A percentile compares a stretch with the other conserved stretches of the same genome.
Conservation (phyloP, 345 rosid species). For the Arabidopsis thaliana region TAIR10.1 NC_003075.7:9807001-9807500, state of each 20-base stretch:
- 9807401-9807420: slow-evolving; percentile 73
- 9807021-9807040: not conserved
- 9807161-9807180: slow-evolving; percentile 85
- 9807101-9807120: not conserved
- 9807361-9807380: slow-evolving; percentile 36
- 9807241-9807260: slow-evolving; percentile 69
- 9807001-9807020: not conserved
- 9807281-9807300: not conserved
- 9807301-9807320: slow-evolving; percentile 13
- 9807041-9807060: slow-evolving; percentile 16
- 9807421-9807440: slow-evolving; percentile 79
- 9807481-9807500: slow-evolving; percentile 74
- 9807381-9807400: slow-evolving; percentile 91
- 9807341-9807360: slow-evolving; percentile 13
- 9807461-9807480: slow-evolving; percentile 49
- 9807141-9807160: slow-evolving; percentile 37
- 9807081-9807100: not conserved
- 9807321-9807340: slow-evolving; percentile 15
- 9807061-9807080: slow-evolving; percentile 9
- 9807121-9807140: not conserved
- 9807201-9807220: slow-evolving; percentile 75
- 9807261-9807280: slow-evolving; percentile 20
- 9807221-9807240: slow-evolving; percentile 97
- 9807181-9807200: slow-evolving; percentile 86
- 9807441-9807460: slow-evolving; percentile 52